Percentiles rank a stretch among this genome's conserved stretches.
These are phyloP conservation scores for Fusarium palustre DNA, from an alignment of 2,329 filamentous ascomycete species.

Conservation along the genomic window DNA sequence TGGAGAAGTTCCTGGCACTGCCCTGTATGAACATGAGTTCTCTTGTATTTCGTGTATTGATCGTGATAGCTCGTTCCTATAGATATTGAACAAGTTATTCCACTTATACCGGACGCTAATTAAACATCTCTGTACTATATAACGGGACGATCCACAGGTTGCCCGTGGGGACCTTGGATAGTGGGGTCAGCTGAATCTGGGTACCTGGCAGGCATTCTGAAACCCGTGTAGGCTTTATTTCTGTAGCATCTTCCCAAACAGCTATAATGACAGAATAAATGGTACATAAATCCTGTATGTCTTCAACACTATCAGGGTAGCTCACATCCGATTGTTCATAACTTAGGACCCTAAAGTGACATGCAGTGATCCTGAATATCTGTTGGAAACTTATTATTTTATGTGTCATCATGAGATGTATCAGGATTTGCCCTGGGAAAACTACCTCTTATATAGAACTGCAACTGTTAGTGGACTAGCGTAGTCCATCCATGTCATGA, in stretches of 20 bases:
- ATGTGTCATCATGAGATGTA: background rate
- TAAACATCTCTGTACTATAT: constrained; percentile 1
- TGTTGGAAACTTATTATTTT: no score
- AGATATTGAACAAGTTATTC: background rate
- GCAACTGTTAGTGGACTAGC: background rate
- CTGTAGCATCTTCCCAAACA: background rate
- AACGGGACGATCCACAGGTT: constrained; percentile 28
- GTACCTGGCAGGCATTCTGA: background rate
- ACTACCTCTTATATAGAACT: background rate
- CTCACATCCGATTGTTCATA: no score
- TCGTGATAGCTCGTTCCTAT: background rate
- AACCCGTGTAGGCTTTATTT: constrained; percentile 21
- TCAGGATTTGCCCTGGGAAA: background rate
- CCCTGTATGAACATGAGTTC: background rate
- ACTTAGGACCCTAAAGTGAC: background rate
- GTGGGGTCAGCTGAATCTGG: constrained; percentile 4
- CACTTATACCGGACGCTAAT: constrained; percentile 17
- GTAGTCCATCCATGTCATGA: constrained; percentile 20
- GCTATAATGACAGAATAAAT: constrained; percentile 12
- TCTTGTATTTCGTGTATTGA: background rate
- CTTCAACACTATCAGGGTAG: no score
- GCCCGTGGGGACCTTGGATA: constrained; percentile 1
- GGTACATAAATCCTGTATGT: background rate
- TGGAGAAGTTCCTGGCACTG: background rate
- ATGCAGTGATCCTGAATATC: background rate